phyloP scores from a whole-genome alignment of 805 yeast genomes.

The Kluyveromyces nonfermentans region DNA sequence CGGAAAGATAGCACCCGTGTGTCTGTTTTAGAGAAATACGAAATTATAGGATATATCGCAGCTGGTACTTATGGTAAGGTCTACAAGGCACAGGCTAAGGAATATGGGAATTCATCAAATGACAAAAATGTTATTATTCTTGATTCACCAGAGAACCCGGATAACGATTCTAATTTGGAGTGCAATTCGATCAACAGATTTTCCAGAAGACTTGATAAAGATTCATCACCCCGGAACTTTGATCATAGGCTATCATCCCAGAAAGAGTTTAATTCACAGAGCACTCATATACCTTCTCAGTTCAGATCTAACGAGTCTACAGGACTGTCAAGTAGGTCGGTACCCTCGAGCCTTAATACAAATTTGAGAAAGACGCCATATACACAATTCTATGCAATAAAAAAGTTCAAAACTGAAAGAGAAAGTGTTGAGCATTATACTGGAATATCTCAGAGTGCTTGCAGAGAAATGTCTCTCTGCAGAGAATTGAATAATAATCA shows the following conservation, averaged over 20 bases:
- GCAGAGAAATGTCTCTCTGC: constrained; percentile 92
- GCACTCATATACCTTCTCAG: not conserved
- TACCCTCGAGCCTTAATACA: not conserved
- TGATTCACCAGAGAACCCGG: constrained; percentile 9
- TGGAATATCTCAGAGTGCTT: constrained; percentile 92
- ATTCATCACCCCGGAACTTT: not conserved
- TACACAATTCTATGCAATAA: constrained; percentile 62
- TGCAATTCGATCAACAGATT: constrained; percentile 7
- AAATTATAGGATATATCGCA: constrained; percentile 89
- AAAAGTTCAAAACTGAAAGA: constrained; percentile 89
- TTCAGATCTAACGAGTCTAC: not conserved
- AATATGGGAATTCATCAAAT: constrained; percentile 4
- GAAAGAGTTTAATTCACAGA: not conserved
- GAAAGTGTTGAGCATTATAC: constrained; percentile 87
- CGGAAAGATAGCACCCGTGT: constrained; percentile 58
- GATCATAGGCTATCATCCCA: constrained; percentile 2
- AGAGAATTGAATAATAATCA: constrained; percentile 76
- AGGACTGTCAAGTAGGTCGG: not conserved
- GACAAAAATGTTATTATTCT: constrained; percentile 5
- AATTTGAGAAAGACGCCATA: constrained; percentile 6
- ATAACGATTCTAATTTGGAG: constrained; percentile 8
- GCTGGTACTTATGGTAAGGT: constrained; percentile 99
- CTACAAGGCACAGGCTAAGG: constrained; percentile 67
- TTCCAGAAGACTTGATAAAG: constrained; percentile 7
- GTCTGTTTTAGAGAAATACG: constrained; percentile 76